Percentiles rank a stretch among this genome's conserved stretches.
These are phyloP conservation scores for Saccharomycopsis oosterbeekiorum DNA, from an alignment of 805 yeast genomes.

Conservation along the genomic window DNA sequence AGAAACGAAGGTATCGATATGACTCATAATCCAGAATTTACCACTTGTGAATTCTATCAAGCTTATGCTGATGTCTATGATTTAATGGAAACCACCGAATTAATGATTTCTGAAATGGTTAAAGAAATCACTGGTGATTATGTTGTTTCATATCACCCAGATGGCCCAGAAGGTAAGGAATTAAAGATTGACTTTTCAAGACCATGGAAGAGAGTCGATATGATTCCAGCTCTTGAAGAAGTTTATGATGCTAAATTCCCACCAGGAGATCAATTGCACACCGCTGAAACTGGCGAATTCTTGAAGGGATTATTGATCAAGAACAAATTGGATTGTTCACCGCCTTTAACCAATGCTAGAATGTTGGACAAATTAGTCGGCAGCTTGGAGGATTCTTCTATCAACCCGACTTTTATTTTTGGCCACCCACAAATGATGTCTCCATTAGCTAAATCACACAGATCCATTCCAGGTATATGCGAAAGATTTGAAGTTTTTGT, in stretches of 20 bases:
- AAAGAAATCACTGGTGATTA: constrained; percentile 89
- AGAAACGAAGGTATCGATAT: constrained; percentile 90
- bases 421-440: constrained; percentile 99
- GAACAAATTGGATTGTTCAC: constrained; percentile 76
- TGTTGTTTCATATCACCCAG: constrained; percentile 82
- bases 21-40: constrained; percentile 91
- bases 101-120: constrained; percentile 93
- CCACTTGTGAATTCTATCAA: constrained; percentile 83
- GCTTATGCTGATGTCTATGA: constrained; percentile 58
- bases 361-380: constrained; percentile 98
- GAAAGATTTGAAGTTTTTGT: constrained; percentile 98
- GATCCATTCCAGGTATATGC: constrained; percentile 88
- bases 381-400: constrained; percentile 86
- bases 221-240: constrained; percentile 94
- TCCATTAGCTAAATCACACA: constrained; percentile 93
- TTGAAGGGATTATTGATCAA: constrained; percentile 69
- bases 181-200: constrained; percentile 78
- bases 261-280: constrained; percentile 88
- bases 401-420: constrained; percentile 94
- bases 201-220: constrained; percentile 98
- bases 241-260: constrained; percentile 84
- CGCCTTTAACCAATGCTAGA: constrained; percentile 94
- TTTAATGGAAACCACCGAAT: constrained; percentile 76
- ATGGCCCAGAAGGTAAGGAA: constrained; percentile 78
- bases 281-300: constrained; percentile 87